phyloP scores from a whole-genome alignment of 208 protist genomes.

The Crithidia expoeki region DNA sequence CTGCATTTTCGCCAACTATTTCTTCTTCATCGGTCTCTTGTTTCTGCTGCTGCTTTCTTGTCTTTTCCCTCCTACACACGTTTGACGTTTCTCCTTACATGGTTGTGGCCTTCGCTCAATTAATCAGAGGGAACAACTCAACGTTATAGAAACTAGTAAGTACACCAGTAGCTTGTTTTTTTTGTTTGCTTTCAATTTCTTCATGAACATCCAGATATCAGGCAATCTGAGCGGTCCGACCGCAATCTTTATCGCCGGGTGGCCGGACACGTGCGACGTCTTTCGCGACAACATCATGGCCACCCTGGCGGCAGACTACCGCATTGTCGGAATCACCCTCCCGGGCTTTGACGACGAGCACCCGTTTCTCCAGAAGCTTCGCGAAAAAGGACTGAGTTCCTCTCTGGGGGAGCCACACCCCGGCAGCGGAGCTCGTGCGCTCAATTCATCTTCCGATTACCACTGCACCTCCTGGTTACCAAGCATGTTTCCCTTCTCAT shows the following conservation, averaged over 20 bases:
- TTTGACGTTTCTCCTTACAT: no score
- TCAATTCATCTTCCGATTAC: background rate
- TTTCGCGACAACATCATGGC: constrained; percentile 76
- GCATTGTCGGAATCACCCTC: constrained; percentile 71
- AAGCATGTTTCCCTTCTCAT: constrained; percentile 4
- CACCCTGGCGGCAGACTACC: constrained; percentile 47
- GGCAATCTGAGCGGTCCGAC: constrained; percentile 70
- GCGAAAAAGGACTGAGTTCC: constrained; percentile 1
- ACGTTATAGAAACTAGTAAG: no score
- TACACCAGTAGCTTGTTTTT: no score
- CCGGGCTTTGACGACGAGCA: constrained; percentile 62
- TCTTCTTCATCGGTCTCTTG: no score
- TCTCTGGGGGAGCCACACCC: background rate
- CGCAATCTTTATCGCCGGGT: constrained; percentile 75
- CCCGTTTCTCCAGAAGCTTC: constrained; percentile 43
- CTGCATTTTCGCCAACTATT: no score
- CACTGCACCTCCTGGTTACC: background rate
- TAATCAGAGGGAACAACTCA: no score
- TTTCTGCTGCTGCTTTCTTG: no score
- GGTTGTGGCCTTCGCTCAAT: no score
- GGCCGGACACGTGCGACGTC: constrained; percentile 78
- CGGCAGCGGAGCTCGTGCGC: background rate
- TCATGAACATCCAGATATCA: constrained; percentile 81
- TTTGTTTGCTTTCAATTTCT: no score
- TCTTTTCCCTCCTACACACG: no score